Conservation (phyloP, 306 rosid species). For the Canavalia ensiformis region DNA sequence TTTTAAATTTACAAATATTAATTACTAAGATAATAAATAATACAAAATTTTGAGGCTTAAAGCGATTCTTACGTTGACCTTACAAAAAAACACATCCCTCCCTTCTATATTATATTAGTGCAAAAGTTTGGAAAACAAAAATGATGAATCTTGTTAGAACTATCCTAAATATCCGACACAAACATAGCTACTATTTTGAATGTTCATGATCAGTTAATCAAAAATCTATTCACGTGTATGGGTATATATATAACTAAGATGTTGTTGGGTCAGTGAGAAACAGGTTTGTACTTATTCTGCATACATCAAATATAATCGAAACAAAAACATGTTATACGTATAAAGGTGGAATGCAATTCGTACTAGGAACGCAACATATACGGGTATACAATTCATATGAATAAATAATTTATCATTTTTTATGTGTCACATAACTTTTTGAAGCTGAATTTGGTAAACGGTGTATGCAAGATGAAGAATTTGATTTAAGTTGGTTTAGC, state of each 20-base stretch:
- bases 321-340: constrained; percentile 11
- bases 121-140: background rate
- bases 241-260: constrained; percentile 3
- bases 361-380: constrained; percentile 1
- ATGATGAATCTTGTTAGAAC: background rate
- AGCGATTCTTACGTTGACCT: too few species aligned
- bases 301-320: background rate
- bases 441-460: background rate
- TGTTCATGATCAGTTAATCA: background rate
- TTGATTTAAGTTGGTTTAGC: background rate
- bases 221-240: background rate
- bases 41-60: too few species aligned
- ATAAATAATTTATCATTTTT: background rate
- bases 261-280: constrained; percentile 29
- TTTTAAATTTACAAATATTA: too few species aligned
- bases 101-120: background rate
- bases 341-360: background rate
- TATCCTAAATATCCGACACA: background rate
- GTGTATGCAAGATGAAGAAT: background rate
- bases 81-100: background rate
- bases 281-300: background rate
- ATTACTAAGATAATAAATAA: too few species aligned
- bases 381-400: background rate
- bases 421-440: background rate
- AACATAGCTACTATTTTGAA: constrained; percentile 1